Evolutionary conservation across 2,329 filamentous ascomycete genomes (phyloP), one percentile per base, ranked within the genome.

Genomic region (Hymenoscyphus occultus): DNA sequence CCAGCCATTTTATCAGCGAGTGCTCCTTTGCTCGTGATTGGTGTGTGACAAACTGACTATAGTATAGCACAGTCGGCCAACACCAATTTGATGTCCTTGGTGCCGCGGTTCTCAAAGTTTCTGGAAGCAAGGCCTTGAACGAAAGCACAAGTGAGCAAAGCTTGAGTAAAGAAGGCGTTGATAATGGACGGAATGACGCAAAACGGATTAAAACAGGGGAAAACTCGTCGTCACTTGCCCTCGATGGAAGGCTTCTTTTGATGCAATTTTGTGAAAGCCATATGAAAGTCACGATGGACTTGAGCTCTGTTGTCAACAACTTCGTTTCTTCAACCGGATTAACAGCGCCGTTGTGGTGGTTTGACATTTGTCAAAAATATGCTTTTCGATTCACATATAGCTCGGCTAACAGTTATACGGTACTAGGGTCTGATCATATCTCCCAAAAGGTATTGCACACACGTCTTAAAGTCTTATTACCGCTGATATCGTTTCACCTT

Each of bases 1-100:
- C 40, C 64, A 68, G 31, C 64, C 63, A 10, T 66, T 68, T 28
- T 66, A 64, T 28, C 57, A 67, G 66, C 65, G 39, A 54, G 57
- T 56, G 7, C n/a, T 42, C 3, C 14, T 7, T 12, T 39, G 45
- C 14, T 58, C 5, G 12, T 16, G 5, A 7, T 16, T n/a, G 16
- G n/a, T n/a, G 28, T 4, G n/a, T 51, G 56, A 19, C 39, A 59
- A 5, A 31, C 19, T 59, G 14, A 59, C 22, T 16, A 7, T 39
- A 13, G 12, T 32, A 45, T 57, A 57, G 57, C 39, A 14, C 3
- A 39, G 5, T 59, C 9, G 28, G 16, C 13, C 13, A 32, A n/a
- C 56, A 57, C 3, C 48, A 62, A 57, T 42, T 40, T 32, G 32
- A 45, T 28, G 14, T 19, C 42, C 7, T 45, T 45, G 42, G 14